These are phyloP conservation scores for Tuber borchii DNA, from an alignment of 495 filamentous ascomycete species.

Conservation along the genomic window DNA sequence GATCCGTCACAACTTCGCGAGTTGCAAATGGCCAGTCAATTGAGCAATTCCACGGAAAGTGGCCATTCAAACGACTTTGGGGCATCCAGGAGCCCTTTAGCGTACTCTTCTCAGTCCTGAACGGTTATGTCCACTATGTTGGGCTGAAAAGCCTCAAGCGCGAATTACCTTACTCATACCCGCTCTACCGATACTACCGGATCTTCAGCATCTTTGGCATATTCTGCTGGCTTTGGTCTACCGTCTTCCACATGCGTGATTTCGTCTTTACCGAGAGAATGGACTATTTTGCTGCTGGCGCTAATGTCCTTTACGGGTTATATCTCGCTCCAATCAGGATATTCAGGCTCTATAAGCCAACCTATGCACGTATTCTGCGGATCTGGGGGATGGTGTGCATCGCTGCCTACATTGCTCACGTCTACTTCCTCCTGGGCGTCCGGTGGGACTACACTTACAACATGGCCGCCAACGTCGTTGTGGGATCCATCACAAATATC, in stretches of 20 bases:
- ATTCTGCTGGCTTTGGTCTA: conserved; percentile 76
- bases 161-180: conserved; percentile 62
- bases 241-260: conserved; percentile 85
- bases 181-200: conserved; percentile 73
- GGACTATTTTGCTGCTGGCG: conserved; percentile 94
- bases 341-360: conserved; percentile 65
- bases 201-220: conserved; percentile 73
- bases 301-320: conserved; percentile 80
- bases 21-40: conserved; percentile 58
- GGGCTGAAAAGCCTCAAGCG: conserved; percentile 66
- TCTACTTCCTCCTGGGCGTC: conserved; percentile 76
- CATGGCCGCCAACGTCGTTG: conserved; percentile 85
- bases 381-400: conserved; percentile 69
- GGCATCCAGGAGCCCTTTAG: conserved; percentile 92
- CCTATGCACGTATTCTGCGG: conserved; percentile 56
- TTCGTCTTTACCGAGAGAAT: conserved; percentile 80
- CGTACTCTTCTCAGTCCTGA: conserved; percentile 86
- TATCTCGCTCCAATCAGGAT: conserved; percentile 76
- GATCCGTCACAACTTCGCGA: conserved; percentile 75
- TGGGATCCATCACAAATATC: conserved; percentile 71
- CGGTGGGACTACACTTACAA: conserved; percentile 95
- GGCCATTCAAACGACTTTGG: conserved; percentile 84
- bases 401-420: conserved; percentile 65
- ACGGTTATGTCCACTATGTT: conserved; percentile 76
- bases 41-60: conserved; percentile 98